A percentile compares a stretch with the other conserved stretches of the same genome.
These are phyloP conservation scores for Boletus sp. DNA, from an alignment of 768 basidiomycete genomes.

Conservation along the genomic window DNA sequence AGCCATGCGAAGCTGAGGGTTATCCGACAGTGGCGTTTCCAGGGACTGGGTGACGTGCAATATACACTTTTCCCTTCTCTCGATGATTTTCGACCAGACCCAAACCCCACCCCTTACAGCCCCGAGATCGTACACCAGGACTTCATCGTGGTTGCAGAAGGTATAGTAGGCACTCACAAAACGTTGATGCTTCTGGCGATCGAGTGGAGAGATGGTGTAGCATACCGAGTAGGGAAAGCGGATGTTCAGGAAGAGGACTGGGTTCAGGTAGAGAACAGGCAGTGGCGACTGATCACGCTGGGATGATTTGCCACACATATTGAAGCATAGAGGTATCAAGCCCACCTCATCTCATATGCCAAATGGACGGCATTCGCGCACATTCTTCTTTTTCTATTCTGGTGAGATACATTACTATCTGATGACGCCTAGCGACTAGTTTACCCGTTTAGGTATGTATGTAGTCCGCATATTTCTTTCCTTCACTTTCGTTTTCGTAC, in stretches of 20 bases:
- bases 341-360: neutral
- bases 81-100: neutral
- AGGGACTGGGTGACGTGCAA: neutral
- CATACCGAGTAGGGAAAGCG: slow-evolving; percentile 10
- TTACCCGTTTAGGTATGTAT: too few species aligned
- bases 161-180: too few species aligned
- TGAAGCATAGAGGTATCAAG: neutral
- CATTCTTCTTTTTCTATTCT: neutral
- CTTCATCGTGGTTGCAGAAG: slow-evolving; percentile 6
- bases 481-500: too few species aligned
- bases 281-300: slow-evolving; percentile 12
- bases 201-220: slow-evolving; percentile 14
- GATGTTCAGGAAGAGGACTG: neutral
- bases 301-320: neutral
- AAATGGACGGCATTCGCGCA: neutral
- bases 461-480: too few species aligned
- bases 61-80: neutral
- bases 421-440: too few species aligned
- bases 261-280: slow-evolving; percentile 5
- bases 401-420: too few species aligned
- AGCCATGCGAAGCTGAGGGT: slow-evolving; percentile 1
- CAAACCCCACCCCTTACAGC: neutral
- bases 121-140: slow-evolving; percentile 6
- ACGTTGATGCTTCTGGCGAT: slow-evolving; percentile 8
- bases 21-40: neutral